Evolutionary conservation across 805 yeast genomes (phyloP).

Genomic region (Pichia heedii): DNA sequence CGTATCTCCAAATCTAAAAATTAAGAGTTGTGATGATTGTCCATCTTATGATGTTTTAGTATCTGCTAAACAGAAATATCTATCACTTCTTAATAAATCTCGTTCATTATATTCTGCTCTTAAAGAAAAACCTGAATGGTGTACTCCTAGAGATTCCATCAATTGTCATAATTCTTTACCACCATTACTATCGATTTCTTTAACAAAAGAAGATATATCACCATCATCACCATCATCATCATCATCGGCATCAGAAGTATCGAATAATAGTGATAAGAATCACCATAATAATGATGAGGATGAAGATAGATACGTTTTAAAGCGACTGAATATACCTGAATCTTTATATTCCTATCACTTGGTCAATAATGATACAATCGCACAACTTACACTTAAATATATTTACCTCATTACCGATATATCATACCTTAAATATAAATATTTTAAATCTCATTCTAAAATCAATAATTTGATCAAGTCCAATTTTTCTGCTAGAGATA

Average conservation of each 20-base stretch:
- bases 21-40: constrained; percentile 20
- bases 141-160: background rate
- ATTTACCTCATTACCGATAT: constrained; percentile 20
- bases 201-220: background rate
- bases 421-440: constrained; percentile 21
- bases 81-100: background rate
- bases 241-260: background rate
- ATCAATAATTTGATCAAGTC: constrained; percentile 20
- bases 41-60: constrained; percentile 15
- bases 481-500: constrained; percentile 19
- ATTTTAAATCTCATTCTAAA: constrained; percentile 18
- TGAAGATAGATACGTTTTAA: no score
- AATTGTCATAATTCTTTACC: background rate
- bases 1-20: constrained; percentile 25
- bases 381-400: constrained; percentile 15
- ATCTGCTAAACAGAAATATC: constrained; percentile 12
- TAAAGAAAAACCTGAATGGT: background rate
- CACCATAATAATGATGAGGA: no score
- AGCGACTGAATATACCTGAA: background rate
- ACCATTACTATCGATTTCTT: background rate
- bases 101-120: background rate
- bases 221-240: background rate
- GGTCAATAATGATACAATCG: background rate
- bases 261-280: background rate
- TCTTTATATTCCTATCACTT: background rate